Evolutionary conservation across 2,329 filamentous ascomycete species (phyloP), one percentile per base, ranked within the genome.

Genomic region (Teratosphaeria viscida): DNA sequence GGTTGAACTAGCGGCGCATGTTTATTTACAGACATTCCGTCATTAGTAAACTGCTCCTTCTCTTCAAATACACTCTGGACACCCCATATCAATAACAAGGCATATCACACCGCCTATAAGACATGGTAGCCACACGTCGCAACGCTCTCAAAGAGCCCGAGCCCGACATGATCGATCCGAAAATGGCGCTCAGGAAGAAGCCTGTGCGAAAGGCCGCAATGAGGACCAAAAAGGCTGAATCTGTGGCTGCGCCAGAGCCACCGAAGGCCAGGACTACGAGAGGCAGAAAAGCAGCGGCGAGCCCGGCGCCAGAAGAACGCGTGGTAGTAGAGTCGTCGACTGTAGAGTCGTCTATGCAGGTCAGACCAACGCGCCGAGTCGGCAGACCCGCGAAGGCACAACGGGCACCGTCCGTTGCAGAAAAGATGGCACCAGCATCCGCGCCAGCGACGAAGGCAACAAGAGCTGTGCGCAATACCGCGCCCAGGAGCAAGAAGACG

Each of bases 121-220:
- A 23, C 23, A 74, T 74, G 72, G 71, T 73, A 47, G 70, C 71
- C 19, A 74, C 72, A 58, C 62, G 72, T 60, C 63, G 69, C 35
- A 67, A 65, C 32, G 68, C 68, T 62, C 64, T 65, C 3, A 68
- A 62, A 2, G 62, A 60, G 19, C 64, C 58, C 10, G 62, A 63
- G 23, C 61, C 61, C n/a, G 64, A 63, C 19, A 52, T 56, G 34
- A 52, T 57, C 16, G 61, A 61, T 27, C 35, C 55, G 11, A 58
- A 62, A 34, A 26, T 56, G 10, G 60, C 65, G 8, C 60, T 73
- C 34, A 64, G 66, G 47, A 73, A 73, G 65, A 73, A 72, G 61
- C 68, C 72, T 14, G 66, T 72, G 12, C 71, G 72, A 47, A 66
- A 65, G 43, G 67, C 65, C 10, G 67, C 70, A 3, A 64, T 19